Evolutionary conservation across 768 basidiomycete species (phyloP).

Genomic region (Phanerochaete carnosa): DNA sequence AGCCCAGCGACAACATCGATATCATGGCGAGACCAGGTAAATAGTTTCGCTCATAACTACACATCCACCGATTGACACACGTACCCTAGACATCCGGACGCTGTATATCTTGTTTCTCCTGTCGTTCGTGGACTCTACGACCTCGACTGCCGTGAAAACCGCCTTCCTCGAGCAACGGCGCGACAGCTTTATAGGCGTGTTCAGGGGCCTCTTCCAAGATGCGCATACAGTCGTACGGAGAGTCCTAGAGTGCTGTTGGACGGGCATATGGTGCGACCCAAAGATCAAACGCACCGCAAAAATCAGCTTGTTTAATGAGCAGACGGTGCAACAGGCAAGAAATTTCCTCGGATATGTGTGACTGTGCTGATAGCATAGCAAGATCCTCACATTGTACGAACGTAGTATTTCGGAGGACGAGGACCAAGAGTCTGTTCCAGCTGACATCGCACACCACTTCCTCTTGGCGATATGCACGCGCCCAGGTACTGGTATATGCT

Average conservation of each 20-base stretch:
- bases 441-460: constrained; percentile 85
- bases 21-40: constrained; percentile 56
- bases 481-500: constrained; percentile 83
- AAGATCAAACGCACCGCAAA: constrained; percentile 72
- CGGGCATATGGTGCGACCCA: constrained; percentile 69
- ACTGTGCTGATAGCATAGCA: not conserved
- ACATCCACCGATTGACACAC: too few relatives aligned
- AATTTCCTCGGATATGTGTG: not conserved
- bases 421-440: constrained; percentile 56
- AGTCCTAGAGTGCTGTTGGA: constrained; percentile 74
- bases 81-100: constrained; percentile 68
- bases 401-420: constrained; percentile 46
- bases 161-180: constrained; percentile 70
- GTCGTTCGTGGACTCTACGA: constrained; percentile 58
- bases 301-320: constrained; percentile 67
- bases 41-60: too few relatives aligned
- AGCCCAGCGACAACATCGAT: constrained; percentile 35
- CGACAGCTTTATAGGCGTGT: constrained; percentile 62
- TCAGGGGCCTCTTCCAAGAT: constrained; percentile 70
- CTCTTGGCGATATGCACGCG: constrained; percentile 78
- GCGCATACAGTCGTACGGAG: constrained; percentile 55
- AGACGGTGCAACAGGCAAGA: constrained; percentile 59
- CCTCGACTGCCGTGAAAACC: constrained; percentile 50
- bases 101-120: constrained; percentile 70
- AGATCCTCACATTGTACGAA: constrained; percentile 78